These are phyloP conservation scores for Neoscytalidium dimidiatum DNA, from an alignment of 2,329 filamentous ascomycete species.

Conservation along the genomic window DNA sequence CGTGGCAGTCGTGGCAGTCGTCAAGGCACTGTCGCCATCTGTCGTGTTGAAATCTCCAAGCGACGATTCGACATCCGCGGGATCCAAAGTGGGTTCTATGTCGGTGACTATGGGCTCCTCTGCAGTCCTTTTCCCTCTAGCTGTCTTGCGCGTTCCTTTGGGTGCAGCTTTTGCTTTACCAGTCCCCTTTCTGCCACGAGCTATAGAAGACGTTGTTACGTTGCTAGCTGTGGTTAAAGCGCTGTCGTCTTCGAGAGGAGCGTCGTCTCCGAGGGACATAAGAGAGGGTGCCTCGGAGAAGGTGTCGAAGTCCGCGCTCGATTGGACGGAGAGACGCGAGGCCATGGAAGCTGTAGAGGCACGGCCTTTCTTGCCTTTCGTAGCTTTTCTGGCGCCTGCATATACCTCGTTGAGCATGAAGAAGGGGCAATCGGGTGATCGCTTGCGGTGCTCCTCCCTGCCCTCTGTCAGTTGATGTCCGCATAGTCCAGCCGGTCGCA, in stretches of 20 bases:
- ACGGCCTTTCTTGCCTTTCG: conserved; percentile 33
- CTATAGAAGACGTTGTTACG: conserved; percentile 42
- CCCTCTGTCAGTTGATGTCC: neutral
- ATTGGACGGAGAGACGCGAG: conserved; percentile 63
- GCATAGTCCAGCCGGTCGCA: neutral
- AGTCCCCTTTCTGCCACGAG: conserved; percentile 29
- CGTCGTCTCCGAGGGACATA: conserved; percentile 48
- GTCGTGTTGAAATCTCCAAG: conserved; percentile 25
- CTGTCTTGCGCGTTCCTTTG: conserved; percentile 53
- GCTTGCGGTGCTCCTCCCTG: conserved; percentile 82
- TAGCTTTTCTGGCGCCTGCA: conserved; percentile 58
- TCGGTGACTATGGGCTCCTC: conserved; percentile 20
- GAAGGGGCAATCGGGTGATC: conserved; percentile 79
- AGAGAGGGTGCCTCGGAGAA: conserved; percentile 45
- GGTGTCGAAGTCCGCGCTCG: conserved; percentile 38
- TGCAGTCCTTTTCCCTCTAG: conserved; percentile 38
- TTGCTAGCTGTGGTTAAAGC: conserved; percentile 49
- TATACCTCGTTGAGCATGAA: conserved; percentile 66
- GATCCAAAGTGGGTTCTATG: neutral
- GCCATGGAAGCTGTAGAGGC: conserved; percentile 60
- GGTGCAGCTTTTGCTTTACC: conserved; percentile 44
- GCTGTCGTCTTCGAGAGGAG: conserved; percentile 56
- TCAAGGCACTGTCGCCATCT: conserved; percentile 61
- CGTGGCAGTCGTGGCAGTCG: conserved; percentile 42
- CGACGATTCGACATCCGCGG: neutral